Evolutionary conservation across 2,329 filamentous ascomycete species (phyloP).

Genomic region (Diaporthe aspalathi): DNA sequence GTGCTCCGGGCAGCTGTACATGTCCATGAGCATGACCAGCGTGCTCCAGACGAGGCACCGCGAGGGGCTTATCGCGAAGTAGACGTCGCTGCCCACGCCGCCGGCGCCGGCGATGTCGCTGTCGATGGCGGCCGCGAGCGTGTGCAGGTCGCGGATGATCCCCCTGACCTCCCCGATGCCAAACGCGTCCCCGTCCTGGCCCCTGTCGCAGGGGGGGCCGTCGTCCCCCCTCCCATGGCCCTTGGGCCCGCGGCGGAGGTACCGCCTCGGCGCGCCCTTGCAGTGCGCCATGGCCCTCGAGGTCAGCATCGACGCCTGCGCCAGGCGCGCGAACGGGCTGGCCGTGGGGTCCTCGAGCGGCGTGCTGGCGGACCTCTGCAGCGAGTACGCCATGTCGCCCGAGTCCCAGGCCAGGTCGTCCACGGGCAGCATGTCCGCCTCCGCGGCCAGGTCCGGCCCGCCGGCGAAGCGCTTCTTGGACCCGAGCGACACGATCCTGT

Average conservation of each 20-base stretch:
- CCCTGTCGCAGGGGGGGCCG: background rate
- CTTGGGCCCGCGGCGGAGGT: background rate
- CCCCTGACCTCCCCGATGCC: slow-evolving; percentile 39
- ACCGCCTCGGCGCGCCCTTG: slow-evolving; percentile 40
- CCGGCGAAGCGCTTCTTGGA: slow-evolving; percentile 43
- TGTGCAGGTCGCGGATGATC: slow-evolving; percentile 40
- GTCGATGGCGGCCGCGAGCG: slow-evolving; percentile 37
- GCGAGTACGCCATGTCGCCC: slow-evolving; percentile 48
- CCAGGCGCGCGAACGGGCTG: slow-evolving; percentile 62
- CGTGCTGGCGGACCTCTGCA: slow-evolving; percentile 50
- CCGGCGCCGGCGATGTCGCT: slow-evolving; percentile 33
- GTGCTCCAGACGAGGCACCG: slow-evolving; percentile 42
- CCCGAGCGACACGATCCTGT: slow-evolving; percentile 50
- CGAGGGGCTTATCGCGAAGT: slow-evolving; percentile 40
- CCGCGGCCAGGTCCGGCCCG: slow-evolving; percentile 39
- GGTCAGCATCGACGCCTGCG: slow-evolving; percentile 51
- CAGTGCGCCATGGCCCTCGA: slow-evolving; percentile 50
- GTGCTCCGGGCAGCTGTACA: slow-evolving; percentile 50
- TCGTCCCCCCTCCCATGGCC: background rate
- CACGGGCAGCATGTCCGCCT: slow-evolving; percentile 48
- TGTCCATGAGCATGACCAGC: slow-evolving; percentile 49
- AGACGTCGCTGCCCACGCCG: slow-evolving; percentile 1
- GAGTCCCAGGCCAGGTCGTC: slow-evolving; percentile 56
- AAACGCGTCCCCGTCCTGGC: slow-evolving; percentile 36
- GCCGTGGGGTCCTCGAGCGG: slow-evolving; percentile 58